These are phyloP conservation scores for Creolimax fragrantissima DNA, from an alignment of 78 protist species.

Conservation along the genomic window DNA sequence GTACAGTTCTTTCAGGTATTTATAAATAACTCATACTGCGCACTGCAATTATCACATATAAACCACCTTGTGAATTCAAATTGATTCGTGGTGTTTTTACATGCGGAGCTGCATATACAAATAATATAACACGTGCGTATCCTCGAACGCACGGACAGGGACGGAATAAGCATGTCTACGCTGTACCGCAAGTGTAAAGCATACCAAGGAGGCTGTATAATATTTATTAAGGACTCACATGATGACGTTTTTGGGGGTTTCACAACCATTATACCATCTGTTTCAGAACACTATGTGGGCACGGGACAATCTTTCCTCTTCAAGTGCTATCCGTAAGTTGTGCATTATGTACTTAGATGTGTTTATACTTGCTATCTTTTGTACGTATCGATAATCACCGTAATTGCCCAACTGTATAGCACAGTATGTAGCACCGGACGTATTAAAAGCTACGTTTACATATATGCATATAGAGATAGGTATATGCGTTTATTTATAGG, in stretches of 20 bases:
- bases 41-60: too few species aligned
- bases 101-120: too few species aligned
- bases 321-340: background rate
- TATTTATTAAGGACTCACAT: background rate
- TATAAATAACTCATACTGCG: too few species aligned
- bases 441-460: background rate
- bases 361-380: background rate
- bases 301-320: background rate
- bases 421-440: too few species aligned
- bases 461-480: background rate
- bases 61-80: too few species aligned
- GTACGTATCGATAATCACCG: too few species aligned
- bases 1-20: too few species aligned
- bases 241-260: background rate
- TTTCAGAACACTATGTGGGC: background rate
- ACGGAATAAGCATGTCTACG: background rate
- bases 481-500: background rate
- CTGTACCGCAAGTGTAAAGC: background rate
- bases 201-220: background rate
- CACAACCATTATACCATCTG: background rate
- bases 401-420: background rate
- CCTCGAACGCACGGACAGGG: background rate
- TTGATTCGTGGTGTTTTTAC: too few species aligned
- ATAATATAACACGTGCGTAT: too few species aligned
- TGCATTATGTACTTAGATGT: background rate